Percentiles rank a stretch among this genome's conserved stretches.
phyloP scores from a whole-genome alignment of 768 basidiomycete species.

The Lentinula guzmanii region DNA sequence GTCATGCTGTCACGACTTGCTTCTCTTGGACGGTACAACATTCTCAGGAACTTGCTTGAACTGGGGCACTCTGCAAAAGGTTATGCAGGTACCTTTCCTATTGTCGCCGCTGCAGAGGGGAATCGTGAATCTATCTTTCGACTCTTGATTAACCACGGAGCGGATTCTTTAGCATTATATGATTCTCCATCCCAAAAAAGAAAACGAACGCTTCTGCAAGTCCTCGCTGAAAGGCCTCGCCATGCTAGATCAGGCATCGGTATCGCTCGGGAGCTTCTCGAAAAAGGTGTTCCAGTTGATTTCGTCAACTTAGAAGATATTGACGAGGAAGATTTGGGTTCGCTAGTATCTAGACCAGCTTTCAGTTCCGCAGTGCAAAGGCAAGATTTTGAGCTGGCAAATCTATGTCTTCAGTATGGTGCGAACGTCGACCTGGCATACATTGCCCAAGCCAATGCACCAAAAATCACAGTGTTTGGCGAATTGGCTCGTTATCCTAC shows the following conservation, averaged over 20 bases:
- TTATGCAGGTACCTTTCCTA: background rate
- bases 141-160: slow-evolving; percentile 6
- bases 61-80: slow-evolving; percentile 8
- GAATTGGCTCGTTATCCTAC: slow-evolving; percentile 6
- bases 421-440: slow-evolving; percentile 8
- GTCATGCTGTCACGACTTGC: slow-evolving; percentile 4
- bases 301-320: background rate
- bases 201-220: background rate
- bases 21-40: background rate
- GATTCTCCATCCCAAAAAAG: background rate
- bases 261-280: background rate
- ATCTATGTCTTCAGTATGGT: background rate
- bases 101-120: slow-evolving; percentile 7
- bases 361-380: slow-evolving; percentile 6
- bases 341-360: background rate
- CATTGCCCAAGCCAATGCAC: background rate
- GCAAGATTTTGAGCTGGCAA: slow-evolving; percentile 9
- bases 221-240: background rate
- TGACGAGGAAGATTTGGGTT: background rate
- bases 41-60: slow-evolving; percentile 4
- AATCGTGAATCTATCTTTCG: slow-evolving; percentile 7
- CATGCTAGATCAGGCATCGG: background rate
- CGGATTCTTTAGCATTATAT: background rate
- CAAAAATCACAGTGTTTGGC: slow-evolving; percentile 2
- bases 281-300: slow-evolving; percentile 8